Evolutionary conservation across 2,329 filamentous ascomycete species (phyloP), one percentile per base, ranked within the genome.

Genomic region (Fusarium chlamydosporum): DNA sequence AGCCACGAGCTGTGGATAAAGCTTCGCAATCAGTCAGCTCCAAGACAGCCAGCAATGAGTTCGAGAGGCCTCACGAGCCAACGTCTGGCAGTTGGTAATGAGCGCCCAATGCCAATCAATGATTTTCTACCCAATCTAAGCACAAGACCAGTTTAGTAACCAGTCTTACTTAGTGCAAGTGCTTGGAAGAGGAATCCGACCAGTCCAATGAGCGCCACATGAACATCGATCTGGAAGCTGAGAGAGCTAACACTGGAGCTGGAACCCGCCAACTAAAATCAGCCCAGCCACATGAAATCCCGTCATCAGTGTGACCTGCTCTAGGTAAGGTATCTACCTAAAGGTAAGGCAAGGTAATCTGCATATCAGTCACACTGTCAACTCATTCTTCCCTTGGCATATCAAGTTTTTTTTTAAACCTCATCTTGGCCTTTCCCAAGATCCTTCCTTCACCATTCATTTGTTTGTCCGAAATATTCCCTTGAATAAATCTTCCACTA

Each of bases 281-380:
- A 15, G 60, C 55, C 50, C 68, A 73, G 71, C 72, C 72, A 74
- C 72, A 74, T 31, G 48, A 63, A 61, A 65, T 63, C 67, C 61
- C 69, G 72, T 74, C 72, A 74, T 74, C 72, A 68, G 65, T 71
- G 65, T 71, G 69, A 73, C 62, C 69, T 69, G 59, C 53, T 58
- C 27, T 40, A 29, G 37, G 51, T 56, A 40, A 12, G 16, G 23
- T 23, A 23, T n/a, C n/a, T n/a, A n/a, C n/a, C n/a, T n/a, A n/a
- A 23, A 23, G 23, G 23, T 23, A 23, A 23, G 23, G 23, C 23
- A 23, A 18, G n/a, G 47, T 64, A 56, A 55, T 50, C 61, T 53
- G 42, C 53, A 62, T 58, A 26, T 43, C 53, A 60, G 38, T 41
- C 38, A 41, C 38, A 37, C 20, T 50, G 16, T 37, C 34, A 46